phyloP scores from a whole-genome alignment of 306 rosid species.

The Citrullus mucosospermus region DNA sequence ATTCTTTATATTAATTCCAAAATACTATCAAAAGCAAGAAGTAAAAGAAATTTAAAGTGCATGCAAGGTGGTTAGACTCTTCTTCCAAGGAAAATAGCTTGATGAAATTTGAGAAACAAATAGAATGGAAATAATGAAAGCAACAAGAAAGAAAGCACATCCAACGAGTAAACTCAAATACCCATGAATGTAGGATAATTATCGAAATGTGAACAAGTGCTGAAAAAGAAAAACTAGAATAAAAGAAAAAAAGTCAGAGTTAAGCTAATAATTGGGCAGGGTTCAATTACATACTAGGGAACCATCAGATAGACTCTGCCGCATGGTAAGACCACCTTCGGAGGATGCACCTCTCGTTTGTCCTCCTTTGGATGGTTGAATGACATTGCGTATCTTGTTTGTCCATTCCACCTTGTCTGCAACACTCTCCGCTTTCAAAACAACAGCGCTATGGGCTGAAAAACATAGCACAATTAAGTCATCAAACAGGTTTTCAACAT shows the following conservation, averaged over 20 bases:
- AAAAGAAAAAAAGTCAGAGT: background rate
- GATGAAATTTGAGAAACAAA: background rate
- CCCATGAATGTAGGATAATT: background rate
- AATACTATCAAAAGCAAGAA: background rate
- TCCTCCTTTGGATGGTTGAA: constrained; percentile 73
- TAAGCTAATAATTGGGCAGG: background rate
- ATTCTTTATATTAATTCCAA: background rate
- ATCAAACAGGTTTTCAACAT: background rate
- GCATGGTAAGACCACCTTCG: constrained; percentile 56
- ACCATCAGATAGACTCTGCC: constrained; percentile 90
- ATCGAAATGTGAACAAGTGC: background rate
- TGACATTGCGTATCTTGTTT: constrained; percentile 62
- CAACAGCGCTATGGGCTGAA: constrained; percentile 76
- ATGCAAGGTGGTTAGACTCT: background rate
- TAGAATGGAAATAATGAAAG: background rate
- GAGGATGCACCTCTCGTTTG: constrained; percentile 36
- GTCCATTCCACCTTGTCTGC: constrained; percentile 83
- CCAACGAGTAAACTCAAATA: background rate
- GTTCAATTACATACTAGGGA: constrained; percentile 53
- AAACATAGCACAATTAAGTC: constrained; percentile 8
- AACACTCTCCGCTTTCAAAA: constrained; percentile 79
- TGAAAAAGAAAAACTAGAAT: background rate
- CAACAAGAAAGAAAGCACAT: background rate
- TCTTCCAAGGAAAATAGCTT: background rate
- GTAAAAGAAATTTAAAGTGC: background rate